Base-by-base conservation (phyloP, 257 asterid genomes). In the Forsythia suspensa region DNA sequence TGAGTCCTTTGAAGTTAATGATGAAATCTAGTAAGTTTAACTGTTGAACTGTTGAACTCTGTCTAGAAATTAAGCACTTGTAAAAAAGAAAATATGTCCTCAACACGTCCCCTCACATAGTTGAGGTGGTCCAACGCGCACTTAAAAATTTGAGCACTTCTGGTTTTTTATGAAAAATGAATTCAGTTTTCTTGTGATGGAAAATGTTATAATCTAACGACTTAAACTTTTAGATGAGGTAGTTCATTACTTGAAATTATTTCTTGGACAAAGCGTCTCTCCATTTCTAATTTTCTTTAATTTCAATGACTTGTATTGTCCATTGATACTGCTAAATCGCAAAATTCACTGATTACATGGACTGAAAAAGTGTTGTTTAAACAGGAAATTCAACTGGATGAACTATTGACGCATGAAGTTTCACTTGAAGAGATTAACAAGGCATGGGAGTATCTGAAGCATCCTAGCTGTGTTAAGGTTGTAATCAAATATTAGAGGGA, bases 381-480 rank as follows among this genome's bases (percentile, higher is more conserved):
- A 59, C 88, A 89, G 92, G 91, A 91, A 79, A 88, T 91, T 67
- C 87, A 88, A 59, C 89, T 91, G 46, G 91, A 85, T 79, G 80
- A 83, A 77, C 86, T 91, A 20, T 79, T 82, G 29, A 89, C 94
- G 70, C 94, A 88, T 77, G 91, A 89, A 89, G 78, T 91, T 71
- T 78, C 92, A 75, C 83, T 89, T 48, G 86, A 81, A 72, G 92
- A 89, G 70, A 61, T 90, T 42, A 85, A 84, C 91, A 85, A 86
- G 44, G 91, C 88, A 13, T 79, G 88, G 55, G 91, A 87, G 83
- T 83, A 82, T 71, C 79, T 85, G 89, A 86, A 89, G 87, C 82
- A 80, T 24, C 91, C 94, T 16, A 72, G 81, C 52, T 66, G 88
- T 79, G 73, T 88, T 55, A 91, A 91, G 84, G 90, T 91, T 81